A percentile compares a stretch with the other conserved stretches of the same genome.
phyloP scores from a whole-genome alignment of 768 basidiomycete species.

The Mycena belliarum region DNA sequence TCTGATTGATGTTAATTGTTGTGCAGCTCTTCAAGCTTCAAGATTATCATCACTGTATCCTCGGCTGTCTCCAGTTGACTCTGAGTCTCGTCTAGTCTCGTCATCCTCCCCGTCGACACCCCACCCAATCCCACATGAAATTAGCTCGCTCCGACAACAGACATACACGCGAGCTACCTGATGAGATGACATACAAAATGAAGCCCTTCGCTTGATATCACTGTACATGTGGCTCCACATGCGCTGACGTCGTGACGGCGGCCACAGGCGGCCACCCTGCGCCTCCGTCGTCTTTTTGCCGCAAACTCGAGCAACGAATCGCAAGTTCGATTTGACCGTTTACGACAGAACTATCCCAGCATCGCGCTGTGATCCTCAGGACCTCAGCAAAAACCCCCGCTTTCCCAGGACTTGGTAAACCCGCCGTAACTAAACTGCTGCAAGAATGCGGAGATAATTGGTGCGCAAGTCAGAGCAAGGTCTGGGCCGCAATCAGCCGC shows the following conservation, averaged over 20 bases:
- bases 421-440: too few relatives aligned
- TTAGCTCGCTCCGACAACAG: background rate
- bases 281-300: background rate
- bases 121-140: background rate
- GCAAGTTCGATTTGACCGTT: background rate
- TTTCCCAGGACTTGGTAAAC: too few relatives aligned
- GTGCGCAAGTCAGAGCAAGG: too few relatives aligned
- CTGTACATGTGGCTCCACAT: background rate
- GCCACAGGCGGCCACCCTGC: too few relatives aligned
- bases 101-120: background rate
- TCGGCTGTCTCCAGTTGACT: too few relatives aligned
- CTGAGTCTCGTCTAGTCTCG: too few relatives aligned
- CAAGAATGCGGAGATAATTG: too few relatives aligned
- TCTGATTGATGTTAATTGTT: too few relatives aligned
- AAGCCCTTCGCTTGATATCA: background rate
- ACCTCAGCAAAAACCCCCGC: background rate
- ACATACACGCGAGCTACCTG: constrained; percentile 4
- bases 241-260: background rate
- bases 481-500: too few relatives aligned
- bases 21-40: too few relatives aligned
- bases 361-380: background rate
- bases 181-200: background rate
- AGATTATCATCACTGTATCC: too few relatives aligned
- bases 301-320: background rate
- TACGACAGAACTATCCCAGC: background rate